Percentiles rank a stretch among this genome's conserved stretches.
phyloP scores from a whole-genome alignment of 164 flowering plant genomes.

The Magnolia officinalis region DNA sequence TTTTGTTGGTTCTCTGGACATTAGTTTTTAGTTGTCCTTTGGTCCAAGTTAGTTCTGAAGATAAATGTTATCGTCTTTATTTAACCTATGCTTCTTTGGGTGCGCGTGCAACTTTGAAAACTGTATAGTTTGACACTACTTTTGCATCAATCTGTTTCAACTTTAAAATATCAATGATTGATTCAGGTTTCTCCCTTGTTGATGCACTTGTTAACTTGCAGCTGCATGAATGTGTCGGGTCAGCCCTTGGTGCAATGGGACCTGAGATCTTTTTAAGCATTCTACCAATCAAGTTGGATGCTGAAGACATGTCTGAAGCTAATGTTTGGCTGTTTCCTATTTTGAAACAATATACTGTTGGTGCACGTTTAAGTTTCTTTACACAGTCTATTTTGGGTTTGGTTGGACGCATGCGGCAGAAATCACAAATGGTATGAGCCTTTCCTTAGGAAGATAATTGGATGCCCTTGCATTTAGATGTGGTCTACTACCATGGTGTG shows the following conservation, averaged over 20 bases:
- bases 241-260: slow-evolving; percentile 88
- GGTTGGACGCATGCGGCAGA: slow-evolving; percentile 43
- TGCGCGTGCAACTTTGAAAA: background rate
- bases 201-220: slow-evolving; percentile 26
- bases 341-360: slow-evolving; percentile 75
- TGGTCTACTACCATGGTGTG: background rate
- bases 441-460: background rate
- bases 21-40: background rate
- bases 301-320: slow-evolving; percentile 54
- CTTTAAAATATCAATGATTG: background rate
- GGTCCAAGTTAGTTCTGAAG: background rate
- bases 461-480: background rate
- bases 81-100: background rate
- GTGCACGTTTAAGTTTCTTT: slow-evolving; percentile 72
- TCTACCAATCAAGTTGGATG: slow-evolving; percentile 76
- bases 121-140: background rate
- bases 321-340: slow-evolving; percentile 90
- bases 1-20: background rate
- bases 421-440: slow-evolving; percentile 53
- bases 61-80: background rate
- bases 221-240: slow-evolving; percentile 90
- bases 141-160: background rate
- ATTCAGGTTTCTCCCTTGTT: slow-evolving; percentile 1
- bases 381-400: slow-evolving; percentile 47
- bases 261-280: slow-evolving; percentile 65